Conservation (phyloP, 2,329 filamentous ascomycete species). For the Trichoderma polysporum region DNA sequence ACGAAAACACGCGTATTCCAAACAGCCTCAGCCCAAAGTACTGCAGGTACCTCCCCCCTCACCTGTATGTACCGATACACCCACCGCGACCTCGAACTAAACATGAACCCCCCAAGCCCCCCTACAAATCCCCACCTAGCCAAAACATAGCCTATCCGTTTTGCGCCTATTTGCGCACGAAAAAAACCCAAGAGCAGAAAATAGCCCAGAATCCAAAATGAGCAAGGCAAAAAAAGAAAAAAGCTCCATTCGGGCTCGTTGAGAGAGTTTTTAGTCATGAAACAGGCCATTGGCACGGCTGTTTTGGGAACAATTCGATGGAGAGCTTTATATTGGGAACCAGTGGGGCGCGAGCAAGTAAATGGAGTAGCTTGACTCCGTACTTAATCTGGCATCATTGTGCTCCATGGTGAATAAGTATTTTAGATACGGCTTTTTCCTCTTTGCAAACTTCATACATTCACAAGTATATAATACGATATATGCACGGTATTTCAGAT, state of each 20-base stretch:
- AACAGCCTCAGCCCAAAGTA: background rate
- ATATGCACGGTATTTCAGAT: background rate
- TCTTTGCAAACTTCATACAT: background rate
- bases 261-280: conserved; percentile 13
- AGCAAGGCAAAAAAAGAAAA: background rate
- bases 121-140: background rate
- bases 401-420: background rate
- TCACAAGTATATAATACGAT: background rate
- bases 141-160: background rate
- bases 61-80: background rate
- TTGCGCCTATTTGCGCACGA: conserved; percentile 12
- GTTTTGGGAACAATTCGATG: background rate
- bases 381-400: too few species aligned
- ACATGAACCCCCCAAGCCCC: background rate
- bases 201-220: background rate
- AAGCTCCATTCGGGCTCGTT: background rate
- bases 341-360: background rate
- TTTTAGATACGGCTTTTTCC: background rate
- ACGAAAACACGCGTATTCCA: background rate
- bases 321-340: too few species aligned
- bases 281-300: background rate
- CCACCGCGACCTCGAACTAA: background rate
- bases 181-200: background rate
- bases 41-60: background rate
- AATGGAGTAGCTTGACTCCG: too few species aligned